Evolutionary conservation across 1,284 basidiomycete genomes (phyloP), one percentile per base, ranked within the genome.

Genomic region (Bothia castanella): DNA sequence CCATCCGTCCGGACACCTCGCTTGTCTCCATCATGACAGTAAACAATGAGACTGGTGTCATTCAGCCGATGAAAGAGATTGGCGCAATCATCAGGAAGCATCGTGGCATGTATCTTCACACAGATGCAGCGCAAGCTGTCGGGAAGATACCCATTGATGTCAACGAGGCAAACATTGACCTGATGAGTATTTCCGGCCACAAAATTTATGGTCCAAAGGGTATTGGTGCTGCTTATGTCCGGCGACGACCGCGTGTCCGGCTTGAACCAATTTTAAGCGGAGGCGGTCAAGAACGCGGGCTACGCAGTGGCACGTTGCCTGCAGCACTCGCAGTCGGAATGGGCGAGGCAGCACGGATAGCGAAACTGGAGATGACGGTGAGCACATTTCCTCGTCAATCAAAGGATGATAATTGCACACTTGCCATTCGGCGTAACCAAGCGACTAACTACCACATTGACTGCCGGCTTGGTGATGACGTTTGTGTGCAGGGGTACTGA

Each of bases 141-240:
- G 96, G 97, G 46, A 96, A 97, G 72, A 85, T 97, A 47, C 82
- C 84, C 1, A 62, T 97, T 42, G 89, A 98, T 68, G 97, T 99
- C 49, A 95, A 99, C 66, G 93, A 88, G 60, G 87, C 93, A 81
- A 93, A 95, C 63, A 82, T 99, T 51, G 97, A 99, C 72, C 76
- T 97, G 49, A 85, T 99, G 86, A 94, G 90, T 58, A 90, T 99
- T 51, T 96, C 92, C 6, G 95, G 91, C 5, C 97, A 99, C 78
- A 99, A 99, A 75, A 72, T 99, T 16, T 99, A 99, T 71, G 97
- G 97, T 3, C 97, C 97, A 6, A 99, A 99, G 73, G 97, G 97
- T 16, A 73, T 99, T 41, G 97, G 97, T 32, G 96, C 92, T 5
- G 88, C 89, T 17, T 99, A 98, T 71, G 93, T 99, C 44, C 82